Percentiles rank a stretch among this genome's conserved stretches.
phyloP scores from a whole-genome alignment of 2,329 filamentous ascomycete genomes.

The Byssothecium circinans region DNA sequence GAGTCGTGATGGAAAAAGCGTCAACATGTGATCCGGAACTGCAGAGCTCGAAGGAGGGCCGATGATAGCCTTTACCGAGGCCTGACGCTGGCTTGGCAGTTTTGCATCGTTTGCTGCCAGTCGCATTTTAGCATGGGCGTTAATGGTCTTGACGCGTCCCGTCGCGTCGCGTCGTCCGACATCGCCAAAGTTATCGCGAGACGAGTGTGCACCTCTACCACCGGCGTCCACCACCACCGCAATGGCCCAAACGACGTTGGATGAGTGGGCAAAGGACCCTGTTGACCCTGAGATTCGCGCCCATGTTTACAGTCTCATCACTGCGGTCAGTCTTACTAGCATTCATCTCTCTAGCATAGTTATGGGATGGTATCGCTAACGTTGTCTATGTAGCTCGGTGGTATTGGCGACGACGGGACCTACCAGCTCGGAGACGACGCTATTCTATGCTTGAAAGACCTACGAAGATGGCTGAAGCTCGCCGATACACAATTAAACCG shows the following conservation, averaged over 20 bases:
- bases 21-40: background rate
- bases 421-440: constrained; percentile 94
- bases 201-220: constrained; percentile 2
- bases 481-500: constrained; percentile 93
- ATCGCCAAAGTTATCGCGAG: constrained; percentile 13
- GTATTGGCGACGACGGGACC: constrained; percentile 75
- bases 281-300: constrained; percentile 92
- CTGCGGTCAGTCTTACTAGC: constrained; percentile 66
- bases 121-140: background rate
- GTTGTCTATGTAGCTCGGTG: constrained; percentile 68
- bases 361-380: constrained; percentile 12
- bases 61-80: constrained; percentile 33
- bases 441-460: constrained; percentile 84
- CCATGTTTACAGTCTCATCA: constrained; percentile 90
- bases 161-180: constrained; percentile 27
- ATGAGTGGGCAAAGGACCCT: constrained; percentile 49
- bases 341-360: background rate
- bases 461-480: constrained; percentile 92
- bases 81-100: constrained; percentile 6
- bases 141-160: constrained; percentile 34
- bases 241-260: constrained; percentile 44
- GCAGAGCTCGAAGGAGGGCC: constrained; percentile 10
- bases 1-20: constrained; percentile 8
- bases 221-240: constrained; percentile 26
- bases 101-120: too few relatives aligned